Evolutionary conservation across 345 rosid genomes (phyloP).

Genomic region (Eucalyptus polybractea): DNA sequence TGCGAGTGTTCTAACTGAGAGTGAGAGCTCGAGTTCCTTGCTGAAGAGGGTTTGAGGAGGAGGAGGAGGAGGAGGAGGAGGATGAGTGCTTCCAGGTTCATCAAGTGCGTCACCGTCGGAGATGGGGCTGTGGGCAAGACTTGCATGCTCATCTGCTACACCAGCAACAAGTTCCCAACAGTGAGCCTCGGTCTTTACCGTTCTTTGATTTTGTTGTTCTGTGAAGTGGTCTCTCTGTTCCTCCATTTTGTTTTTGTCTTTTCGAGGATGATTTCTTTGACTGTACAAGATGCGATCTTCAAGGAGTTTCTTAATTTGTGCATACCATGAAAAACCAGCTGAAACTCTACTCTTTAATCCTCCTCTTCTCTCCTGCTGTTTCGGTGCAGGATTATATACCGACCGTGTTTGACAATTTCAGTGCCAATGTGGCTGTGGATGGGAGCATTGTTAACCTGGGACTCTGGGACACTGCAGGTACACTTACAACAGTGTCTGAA

Average conservation of each 20-base stretch:
- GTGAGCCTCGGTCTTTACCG: conserved; percentile 23
- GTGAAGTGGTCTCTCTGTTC: neutral
- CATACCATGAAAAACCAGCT: neutral
- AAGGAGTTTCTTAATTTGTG: neutral
- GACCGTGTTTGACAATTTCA: conserved; percentile 96
- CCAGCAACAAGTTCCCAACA: conserved; percentile 98
- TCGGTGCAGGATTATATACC: conserved; percentile 79
- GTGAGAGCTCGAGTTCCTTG: neutral
- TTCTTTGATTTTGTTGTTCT: neutral
- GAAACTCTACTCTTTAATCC: neutral
- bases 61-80: conserved; percentile 21
- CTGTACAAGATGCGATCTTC: neutral
- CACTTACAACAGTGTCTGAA: neutral
- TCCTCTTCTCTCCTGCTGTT: neutral
- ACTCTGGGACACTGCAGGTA: conserved; percentile 99
- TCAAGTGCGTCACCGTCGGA: conserved; percentile 97
- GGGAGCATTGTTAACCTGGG: conserved; percentile 93
- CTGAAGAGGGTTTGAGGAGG: neutral
- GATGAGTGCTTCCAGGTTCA: conserved; percentile 96
- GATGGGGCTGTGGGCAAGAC: conserved; percentile 99
- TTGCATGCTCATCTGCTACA: conserved; percentile 99
- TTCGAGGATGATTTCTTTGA: neutral
- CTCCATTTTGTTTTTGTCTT: neutral
- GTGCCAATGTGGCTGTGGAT: conserved; percentile 94
- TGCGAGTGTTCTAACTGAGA: neutral